Conservation (phyloP, 1,139 yeast genomes). For the Sugiyamaella castrensis region DNA sequence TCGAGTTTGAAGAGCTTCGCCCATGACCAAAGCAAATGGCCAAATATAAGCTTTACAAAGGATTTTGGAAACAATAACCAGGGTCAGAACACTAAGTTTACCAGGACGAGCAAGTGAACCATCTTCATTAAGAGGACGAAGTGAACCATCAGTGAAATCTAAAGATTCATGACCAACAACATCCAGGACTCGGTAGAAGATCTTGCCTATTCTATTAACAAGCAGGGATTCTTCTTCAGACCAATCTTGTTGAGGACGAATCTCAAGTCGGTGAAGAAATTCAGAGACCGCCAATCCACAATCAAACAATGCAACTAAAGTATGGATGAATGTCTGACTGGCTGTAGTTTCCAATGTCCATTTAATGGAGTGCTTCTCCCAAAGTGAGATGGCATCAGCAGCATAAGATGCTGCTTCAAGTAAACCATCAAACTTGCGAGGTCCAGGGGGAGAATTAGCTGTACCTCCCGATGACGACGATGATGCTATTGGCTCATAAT, state of each 20-base stretch:
- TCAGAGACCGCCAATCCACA: constrained; percentile 40
- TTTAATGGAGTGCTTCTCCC: constrained; percentile 39
- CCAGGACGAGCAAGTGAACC: constrained; percentile 13
- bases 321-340: constrained; percentile 38
- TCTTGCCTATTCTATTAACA: constrained; percentile 32
- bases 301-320: constrained; percentile 38
- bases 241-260: constrained; percentile 23
- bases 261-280: constrained; percentile 34
- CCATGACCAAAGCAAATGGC: constrained; percentile 36
- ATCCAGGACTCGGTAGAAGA: constrained; percentile 32
- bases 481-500: constrained; percentile 20
- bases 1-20: constrained; percentile 30
- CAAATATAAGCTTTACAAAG: constrained; percentile 31
- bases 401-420: constrained; percentile 41
- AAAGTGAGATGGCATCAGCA: constrained; percentile 40
- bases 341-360: constrained; percentile 37
- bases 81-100: constrained; percentile 25
- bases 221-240: constrained; percentile 32
- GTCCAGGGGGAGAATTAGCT: constrained; percentile 14
- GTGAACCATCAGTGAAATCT: constrained; percentile 9
- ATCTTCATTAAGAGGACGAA: constrained; percentile 14
- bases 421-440: constrained; percentile 30
- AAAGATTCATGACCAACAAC: constrained; percentile 28
- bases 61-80: constrained; percentile 29
- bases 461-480: neutral